Percentiles rank a stretch among this genome's conserved stretches.
These are phyloP conservation scores for Fragosphaeria purpurea DNA, from an alignment of 2,329 filamentous ascomycete genomes.

Conservation along the genomic window DNA sequence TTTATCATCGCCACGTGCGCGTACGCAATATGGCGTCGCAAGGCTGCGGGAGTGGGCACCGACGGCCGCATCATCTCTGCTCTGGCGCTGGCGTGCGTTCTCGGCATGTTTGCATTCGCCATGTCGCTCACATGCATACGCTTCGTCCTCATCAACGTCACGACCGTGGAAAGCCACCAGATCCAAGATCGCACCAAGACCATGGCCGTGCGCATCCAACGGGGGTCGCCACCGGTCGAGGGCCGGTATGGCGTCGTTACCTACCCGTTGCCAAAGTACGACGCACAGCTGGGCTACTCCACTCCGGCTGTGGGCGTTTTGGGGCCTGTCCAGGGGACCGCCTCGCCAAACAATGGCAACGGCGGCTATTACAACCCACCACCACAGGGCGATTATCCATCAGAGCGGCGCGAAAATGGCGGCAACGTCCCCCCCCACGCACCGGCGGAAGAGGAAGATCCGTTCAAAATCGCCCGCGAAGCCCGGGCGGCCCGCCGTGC, in stretches of 20 bases:
- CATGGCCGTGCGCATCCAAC: conserved; percentile 63
- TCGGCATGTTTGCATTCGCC: conserved; percentile 67
- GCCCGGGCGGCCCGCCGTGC: conserved; percentile 9
- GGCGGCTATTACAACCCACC: too few species aligned
- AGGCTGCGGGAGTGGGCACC: conserved; percentile 37
- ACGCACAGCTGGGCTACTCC: not conserved
- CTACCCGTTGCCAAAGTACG: conserved; percentile 13
- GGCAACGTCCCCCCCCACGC: not conserved
- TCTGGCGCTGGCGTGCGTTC: conserved; percentile 59
- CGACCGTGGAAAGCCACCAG: conserved; percentile 72
- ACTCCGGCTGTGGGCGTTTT: too few species aligned
- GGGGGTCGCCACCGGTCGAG: conserved; percentile 30
- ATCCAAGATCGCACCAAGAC: conserved; percentile 53
- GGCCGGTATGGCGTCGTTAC: conserved; percentile 37
- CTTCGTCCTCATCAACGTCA: conserved; percentile 63
- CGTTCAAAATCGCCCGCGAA: not conserved
- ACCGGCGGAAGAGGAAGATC: conserved; percentile 3
- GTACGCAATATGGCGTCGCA: conserved; percentile 23
- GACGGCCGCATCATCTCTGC: conserved; percentile 44
- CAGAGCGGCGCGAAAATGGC: too few species aligned
- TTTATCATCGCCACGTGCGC: conserved; percentile 55
- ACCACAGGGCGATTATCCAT: too few species aligned
- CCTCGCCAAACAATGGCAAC: not conserved
- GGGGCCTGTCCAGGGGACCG: not conserved
- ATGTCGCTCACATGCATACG: conserved; percentile 68